These are phyloP conservation scores for Amaranthus cruentus DNA, from an alignment of 148 eudicot genomes.

Conservation along the genomic window DNA sequence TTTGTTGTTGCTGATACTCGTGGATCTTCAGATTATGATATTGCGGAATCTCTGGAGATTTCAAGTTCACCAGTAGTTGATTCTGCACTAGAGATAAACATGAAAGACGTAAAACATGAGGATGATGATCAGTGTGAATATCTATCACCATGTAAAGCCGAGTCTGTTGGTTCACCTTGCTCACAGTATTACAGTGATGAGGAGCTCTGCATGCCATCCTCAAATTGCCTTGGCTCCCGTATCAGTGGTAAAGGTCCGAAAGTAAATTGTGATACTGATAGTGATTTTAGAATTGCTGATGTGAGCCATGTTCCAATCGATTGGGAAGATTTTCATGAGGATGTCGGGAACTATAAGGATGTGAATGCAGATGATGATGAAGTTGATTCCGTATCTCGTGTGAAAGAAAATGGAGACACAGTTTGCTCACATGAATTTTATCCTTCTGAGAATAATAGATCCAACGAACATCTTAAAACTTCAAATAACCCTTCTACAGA, in stretches of 20 bases:
- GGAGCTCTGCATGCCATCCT: constrained; percentile 26
- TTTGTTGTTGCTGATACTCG: constrained; percentile 27
- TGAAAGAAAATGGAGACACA: constrained; percentile 31
- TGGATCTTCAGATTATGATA: constrained; percentile 24
- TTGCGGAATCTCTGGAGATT: constrained; percentile 23
- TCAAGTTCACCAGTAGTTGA: constrained; percentile 23
- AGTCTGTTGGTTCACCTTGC: constrained; percentile 32
- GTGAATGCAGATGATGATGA: constrained; percentile 15
- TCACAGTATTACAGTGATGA: constrained; percentile 30
- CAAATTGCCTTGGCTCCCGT: constrained; percentile 22
- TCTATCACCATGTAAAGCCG: constrained; percentile 19
- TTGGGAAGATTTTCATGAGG: constrained; percentile 26
- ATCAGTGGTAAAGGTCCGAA: constrained; percentile 16
- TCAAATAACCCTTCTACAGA: constrained; percentile 24
- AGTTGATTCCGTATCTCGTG: constrained; percentile 18
- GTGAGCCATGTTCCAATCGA: constrained; percentile 22
- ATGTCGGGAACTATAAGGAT: constrained; percentile 28
- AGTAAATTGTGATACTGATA: constrained; percentile 10
- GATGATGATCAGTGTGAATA: constrained; percentile 27
- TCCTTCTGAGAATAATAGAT: constrained; percentile 24
- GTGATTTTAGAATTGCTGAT: constrained; percentile 18
- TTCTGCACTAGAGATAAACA: constrained; percentile 11
- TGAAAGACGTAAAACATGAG: constrained; percentile 15
- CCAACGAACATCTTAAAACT: constrained; percentile 18
- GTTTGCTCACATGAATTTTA: constrained; percentile 17